Conservation (phyloP, 768 basidiomycete species). For the Hericium coralloides region DNA sequence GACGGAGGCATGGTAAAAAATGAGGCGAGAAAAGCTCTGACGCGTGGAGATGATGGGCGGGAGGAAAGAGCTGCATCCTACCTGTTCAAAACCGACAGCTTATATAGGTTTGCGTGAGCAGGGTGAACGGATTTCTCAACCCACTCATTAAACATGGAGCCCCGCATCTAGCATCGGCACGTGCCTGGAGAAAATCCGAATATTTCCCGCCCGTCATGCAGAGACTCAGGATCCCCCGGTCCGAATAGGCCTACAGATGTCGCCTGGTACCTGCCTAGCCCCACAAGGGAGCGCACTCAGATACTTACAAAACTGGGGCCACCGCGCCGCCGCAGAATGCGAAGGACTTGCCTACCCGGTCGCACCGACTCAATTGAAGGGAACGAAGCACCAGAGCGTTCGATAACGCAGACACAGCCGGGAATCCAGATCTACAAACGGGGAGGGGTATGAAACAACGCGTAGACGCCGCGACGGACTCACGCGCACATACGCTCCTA, state of each 20-base stretch:
- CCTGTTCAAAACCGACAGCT: neutral
- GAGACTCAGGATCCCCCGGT: neutral
- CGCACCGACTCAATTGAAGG: no score
- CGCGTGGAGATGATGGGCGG: neutral
- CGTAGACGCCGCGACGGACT: neutral
- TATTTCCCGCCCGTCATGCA: neutral
- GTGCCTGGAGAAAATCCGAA: neutral
- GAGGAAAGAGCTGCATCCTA: neutral
- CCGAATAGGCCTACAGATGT: neutral
- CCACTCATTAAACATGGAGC: neutral
- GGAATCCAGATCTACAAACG: no score
- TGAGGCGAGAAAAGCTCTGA: neutral
- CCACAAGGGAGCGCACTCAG: no score
- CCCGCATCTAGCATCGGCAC: neutral
- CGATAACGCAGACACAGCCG: no score
- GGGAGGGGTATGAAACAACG: neutral
- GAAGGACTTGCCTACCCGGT: no score
- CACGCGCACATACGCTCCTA: constrained; percentile 1
- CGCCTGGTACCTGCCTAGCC: no score
- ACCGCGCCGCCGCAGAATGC: no score
- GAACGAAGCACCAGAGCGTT: no score
- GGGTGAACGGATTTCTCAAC: no score
- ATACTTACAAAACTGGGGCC: no score
- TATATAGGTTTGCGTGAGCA: neutral
- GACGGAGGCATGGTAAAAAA: constrained; percentile 48